Base-by-base conservation (phyloP, 495 filamentous ascomycete genomes). In the Daldinia caldariorum region DNA sequence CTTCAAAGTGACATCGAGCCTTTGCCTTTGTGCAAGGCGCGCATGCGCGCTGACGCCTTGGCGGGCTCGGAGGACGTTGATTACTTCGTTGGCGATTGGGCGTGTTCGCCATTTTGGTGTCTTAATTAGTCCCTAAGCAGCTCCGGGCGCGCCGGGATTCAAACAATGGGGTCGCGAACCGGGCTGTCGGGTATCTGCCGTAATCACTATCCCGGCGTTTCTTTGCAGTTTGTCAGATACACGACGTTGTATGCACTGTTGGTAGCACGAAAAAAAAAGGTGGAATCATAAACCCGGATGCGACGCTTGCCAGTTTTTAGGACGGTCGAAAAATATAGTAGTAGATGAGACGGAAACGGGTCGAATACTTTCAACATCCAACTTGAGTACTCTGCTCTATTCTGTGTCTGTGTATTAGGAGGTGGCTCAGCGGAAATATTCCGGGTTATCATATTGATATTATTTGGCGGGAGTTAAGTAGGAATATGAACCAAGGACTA, bases 11-110 rank as follows among this genome's bases (percentile, higher is more conserved):
- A 34, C 77, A 79, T 6, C 77, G 74, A 41, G 75, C 72, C 71
- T 77, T 79, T 1, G 77, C 77, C 41, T 71, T 77, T 26, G 74
- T 77, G 32, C 77, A 79, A 34, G 74, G 70, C n/a, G 72, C 60
- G 55, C 77, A 79, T 10, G 77, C 77, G n/a, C 77, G 70, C 55
- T 66, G 73, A 12, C 77, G 69, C 37, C 77, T 65, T n/a, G 68
- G 74, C 7, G 77, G 74, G 34, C 77, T 78, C 3, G 55, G 29
- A n/a, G 66, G 60, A 6, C 74, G 74, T 32, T 69, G 60, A 20
- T n/a, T 29, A 41, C 22, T 10, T 13, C 38, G 39, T 29, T 61
- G 70, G 22, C n/a, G 38, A 61, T 59, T 45, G 20, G 54, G 31
- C 58, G 63, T 69, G 26, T 32, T 54, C 55, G 31, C 6, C 49